Base-by-base conservation (phyloP, 2,329 filamentous ascomycete genomes). In the Colletotrichum cuscutae region DNA sequence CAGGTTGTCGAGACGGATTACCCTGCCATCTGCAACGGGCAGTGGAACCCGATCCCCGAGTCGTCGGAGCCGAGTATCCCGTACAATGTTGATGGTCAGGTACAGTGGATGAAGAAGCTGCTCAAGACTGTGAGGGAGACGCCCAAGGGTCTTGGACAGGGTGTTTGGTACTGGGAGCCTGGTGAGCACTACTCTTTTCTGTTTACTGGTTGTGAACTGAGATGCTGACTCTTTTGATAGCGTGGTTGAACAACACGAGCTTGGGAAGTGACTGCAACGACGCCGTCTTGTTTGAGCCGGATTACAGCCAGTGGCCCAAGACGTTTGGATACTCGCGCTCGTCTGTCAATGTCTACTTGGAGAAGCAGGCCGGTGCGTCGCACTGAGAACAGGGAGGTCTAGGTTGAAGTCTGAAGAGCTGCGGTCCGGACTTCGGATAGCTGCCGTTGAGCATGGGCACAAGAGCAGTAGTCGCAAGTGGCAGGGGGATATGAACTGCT, bases 1-100 rank as follows among this genome's bases (percentile, higher is more conserved):
- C 70, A 72, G 70, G 67, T 72, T 6, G 70, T 72, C 15, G 70
- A 72, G 56, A 72, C 70, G 46, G 66, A 72, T 56, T 72, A 72
- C 49, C 70, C 70, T 22, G 70, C 70, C n/a, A 26, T 72, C 15
- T 72, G 70, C 60, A 54, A 70, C 60, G 70, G 70, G 26, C 57
- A 13, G 28, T 72, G 70, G 70, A 72, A 65, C 66, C 70, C 70
- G 9, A 70, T 72, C 4, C 70, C 70, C 19, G 52, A 49, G 59
- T 65, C 60, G 1, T 72, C 70, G 28, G 66, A 72, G 70, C 70
- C 70, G 8, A 60, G 66, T 46, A 72, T 72, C 57, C 70, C 70
- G 3, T 72, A 72, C 35, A 72, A 46, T 46, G 70, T 72, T 5
- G 60, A 69, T 5, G 70, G 70, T 1, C 70, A 72, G 66, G 26